A percentile compares a stretch with the other conserved stretches of the same genome.
These are phyloP conservation scores for Ascochyta viciae-villosae DNA, from an alignment of 2,329 filamentous ascomycete species.

Conservation along the genomic window DNA sequence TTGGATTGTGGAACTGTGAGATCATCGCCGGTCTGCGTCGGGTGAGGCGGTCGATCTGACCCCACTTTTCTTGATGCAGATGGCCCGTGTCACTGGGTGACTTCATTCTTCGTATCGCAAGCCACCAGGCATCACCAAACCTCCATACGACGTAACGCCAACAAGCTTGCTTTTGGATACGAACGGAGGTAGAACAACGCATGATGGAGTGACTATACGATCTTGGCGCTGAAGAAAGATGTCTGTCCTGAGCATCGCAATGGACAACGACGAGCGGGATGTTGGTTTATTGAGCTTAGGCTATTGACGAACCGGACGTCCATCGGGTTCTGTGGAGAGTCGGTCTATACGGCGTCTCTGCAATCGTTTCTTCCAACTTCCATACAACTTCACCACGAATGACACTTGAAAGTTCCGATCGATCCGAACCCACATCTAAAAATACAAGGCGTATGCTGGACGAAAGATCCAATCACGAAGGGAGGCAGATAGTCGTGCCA, in stretches of 20 bases:
- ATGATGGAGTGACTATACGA: background rate
- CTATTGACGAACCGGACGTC: background rate
- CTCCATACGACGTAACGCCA: background rate
- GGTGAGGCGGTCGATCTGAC: slow-evolving; percentile 6
- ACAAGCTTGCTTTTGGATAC: background rate
- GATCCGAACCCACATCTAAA: background rate
- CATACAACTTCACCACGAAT: background rate
- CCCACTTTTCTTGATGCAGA: background rate
- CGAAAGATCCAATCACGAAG: too few species aligned
- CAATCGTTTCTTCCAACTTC: background rate
- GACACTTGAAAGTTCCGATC: background rate
- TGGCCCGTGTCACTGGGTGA: slow-evolving; percentile 2
- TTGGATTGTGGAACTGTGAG: background rate
- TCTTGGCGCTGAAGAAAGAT: background rate
- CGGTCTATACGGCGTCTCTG: background rate
- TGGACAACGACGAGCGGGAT: too few species aligned
- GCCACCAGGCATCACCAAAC: background rate
- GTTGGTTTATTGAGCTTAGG: background rate
- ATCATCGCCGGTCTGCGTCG: slow-evolving; percentile 3
- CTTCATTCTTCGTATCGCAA: slow-evolving; percentile 10
- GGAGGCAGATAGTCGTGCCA: too few species aligned
- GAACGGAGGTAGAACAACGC: background rate
- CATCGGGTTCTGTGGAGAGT: background rate
- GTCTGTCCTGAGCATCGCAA: background rate
- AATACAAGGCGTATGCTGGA: too few species aligned